Percentiles rank a stretch among this genome's conserved stretches.
These are phyloP conservation scores for Nepenthes alata DNA, from an alignment of 179 eudicot species.

Conservation along the genomic window DNA sequence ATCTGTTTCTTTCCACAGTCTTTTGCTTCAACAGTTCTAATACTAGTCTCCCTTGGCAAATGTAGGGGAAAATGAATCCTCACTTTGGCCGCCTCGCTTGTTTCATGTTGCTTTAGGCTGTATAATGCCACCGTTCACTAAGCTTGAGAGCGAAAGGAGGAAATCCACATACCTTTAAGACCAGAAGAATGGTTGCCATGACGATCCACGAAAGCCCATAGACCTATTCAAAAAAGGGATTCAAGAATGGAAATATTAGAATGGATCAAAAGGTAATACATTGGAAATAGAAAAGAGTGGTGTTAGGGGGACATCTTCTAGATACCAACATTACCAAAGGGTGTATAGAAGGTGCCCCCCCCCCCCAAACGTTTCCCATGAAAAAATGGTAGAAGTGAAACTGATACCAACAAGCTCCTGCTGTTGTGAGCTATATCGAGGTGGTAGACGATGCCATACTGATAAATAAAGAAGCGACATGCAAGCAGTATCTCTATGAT, in stretches of 20 bases:
- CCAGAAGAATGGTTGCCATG: slow-evolving; percentile 58
- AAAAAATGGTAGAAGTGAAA: not conserved
- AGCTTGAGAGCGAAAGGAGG: not conserved
- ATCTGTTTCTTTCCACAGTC: too few species aligned
- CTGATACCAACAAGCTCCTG: slow-evolving; percentile 38
- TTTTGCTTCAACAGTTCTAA: too few species aligned
- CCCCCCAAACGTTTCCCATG: not conserved
- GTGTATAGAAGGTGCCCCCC: not conserved
- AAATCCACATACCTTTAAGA: slow-evolving; percentile 46
- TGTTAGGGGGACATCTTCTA: too few species aligned
- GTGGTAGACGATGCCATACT: slow-evolving; percentile 73
- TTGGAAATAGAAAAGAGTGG: not conserved
- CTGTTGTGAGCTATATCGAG: slow-evolving; percentile 48
- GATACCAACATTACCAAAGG: too few species aligned
- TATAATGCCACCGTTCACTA: not conserved
- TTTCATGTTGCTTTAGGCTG: too few species aligned
- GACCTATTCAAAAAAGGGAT: slow-evolving; percentile 37
- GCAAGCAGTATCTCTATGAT: slow-evolving; percentile 54
- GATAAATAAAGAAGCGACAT: slow-evolving; percentile 55
- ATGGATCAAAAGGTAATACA: not conserved
- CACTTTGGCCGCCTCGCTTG: too few species aligned
- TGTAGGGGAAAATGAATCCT: too few species aligned
- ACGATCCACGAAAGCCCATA: slow-evolving; percentile 95
- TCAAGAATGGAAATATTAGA: slow-evolving; percentile 5
- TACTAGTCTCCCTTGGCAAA: too few species aligned